Evolutionary conservation across 2,329 filamentous ascomycete genomes (phyloP).

Genomic region (Trichophyton rubrum): DNA sequence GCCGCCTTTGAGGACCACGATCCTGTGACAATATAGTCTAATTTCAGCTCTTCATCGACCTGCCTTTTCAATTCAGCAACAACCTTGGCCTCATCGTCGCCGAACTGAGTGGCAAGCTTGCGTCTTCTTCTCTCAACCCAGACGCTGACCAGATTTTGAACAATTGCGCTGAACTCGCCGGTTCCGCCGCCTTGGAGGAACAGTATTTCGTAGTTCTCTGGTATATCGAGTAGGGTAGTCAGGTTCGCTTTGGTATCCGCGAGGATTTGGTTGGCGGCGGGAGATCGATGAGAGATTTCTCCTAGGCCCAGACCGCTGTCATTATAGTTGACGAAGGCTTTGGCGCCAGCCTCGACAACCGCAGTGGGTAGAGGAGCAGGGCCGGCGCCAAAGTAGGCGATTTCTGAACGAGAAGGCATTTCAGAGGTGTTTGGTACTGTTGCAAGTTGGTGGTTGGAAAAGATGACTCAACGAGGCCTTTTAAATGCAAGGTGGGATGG

Average conservation of each 20-base stretch:
- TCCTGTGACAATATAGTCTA: slow-evolving; percentile 86
- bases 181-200: slow-evolving; percentile 81
- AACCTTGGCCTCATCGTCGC: slow-evolving; percentile 44
- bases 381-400: slow-evolving; percentile 73
- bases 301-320: slow-evolving; percentile 71
- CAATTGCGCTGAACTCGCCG: slow-evolving; percentile 70
- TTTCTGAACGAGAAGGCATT: slow-evolving; percentile 13
- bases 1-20: slow-evolving; percentile 83
- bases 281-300: slow-evolving; percentile 81
- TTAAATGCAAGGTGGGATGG: neutral
- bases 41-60: slow-evolving; percentile 57
- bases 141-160: slow-evolving; percentile 70
- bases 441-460: neutral
- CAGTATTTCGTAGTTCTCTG: slow-evolving; percentile 72
- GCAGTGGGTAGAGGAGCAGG: slow-evolving; percentile 74
- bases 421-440: neutral
- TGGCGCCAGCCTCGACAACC: slow-evolving; percentile 63
- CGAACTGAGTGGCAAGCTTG: slow-evolving; percentile 39
- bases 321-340: slow-evolving; percentile 70
- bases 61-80: slow-evolving; percentile 50
- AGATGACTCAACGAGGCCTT: neutral
- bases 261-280: slow-evolving; percentile 65
- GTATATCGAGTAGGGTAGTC: slow-evolving; percentile 62
- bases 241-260: slow-evolving; percentile 66
- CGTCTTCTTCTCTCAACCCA: slow-evolving; percentile 63